Percentiles rank a stretch among this genome's conserved stretches.
These are phyloP conservation scores for Nannochloropsis gaditana DNA, from an alignment of 108 stramenopile genomes.

Conservation along the genomic window DNA sequence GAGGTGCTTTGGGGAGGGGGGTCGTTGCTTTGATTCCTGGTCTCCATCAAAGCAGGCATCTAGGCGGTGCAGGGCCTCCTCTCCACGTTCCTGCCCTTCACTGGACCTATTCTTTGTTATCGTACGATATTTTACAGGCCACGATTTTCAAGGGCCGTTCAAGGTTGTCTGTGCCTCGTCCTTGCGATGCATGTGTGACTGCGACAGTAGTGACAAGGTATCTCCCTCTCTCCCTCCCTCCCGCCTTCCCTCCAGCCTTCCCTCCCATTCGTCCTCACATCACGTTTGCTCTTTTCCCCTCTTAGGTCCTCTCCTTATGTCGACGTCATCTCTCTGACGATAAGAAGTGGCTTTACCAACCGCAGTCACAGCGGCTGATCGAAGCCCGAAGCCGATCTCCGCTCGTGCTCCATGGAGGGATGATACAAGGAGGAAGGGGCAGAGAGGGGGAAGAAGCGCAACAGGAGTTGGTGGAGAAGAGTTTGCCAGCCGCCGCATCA, in stretches of 20 bases:
- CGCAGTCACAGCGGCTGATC: not conserved
- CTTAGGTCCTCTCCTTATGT: not conserved
- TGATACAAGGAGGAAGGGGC: not conserved
- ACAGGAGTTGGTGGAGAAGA: too few species aligned
- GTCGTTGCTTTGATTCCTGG: too few species aligned
- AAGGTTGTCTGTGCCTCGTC: not conserved
- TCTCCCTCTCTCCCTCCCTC: not conserved
- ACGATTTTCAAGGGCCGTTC: not conserved
- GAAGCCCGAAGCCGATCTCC: not conserved
- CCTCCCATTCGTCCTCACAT: not conserved
- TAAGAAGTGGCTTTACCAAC: not conserved
- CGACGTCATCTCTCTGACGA: not conserved
- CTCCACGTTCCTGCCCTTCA: too few species aligned
- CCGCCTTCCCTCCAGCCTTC: not conserved
- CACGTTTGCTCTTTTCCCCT: not conserved
- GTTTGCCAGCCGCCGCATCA: too few species aligned
- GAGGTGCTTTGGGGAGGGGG: too few species aligned
- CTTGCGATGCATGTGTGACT: not conserved
- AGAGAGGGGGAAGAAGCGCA: not conserved
- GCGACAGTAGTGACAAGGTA: not conserved
- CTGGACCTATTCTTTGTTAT: too few species aligned
- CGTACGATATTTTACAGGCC: not conserved
- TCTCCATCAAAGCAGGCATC: too few species aligned
- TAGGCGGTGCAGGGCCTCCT: too few species aligned
- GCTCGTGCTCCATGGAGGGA: too few species aligned